Conservation (phyloP, 2,329 filamentous ascomycete genomes). For the Paracoccidioides lutzii region DNA sequence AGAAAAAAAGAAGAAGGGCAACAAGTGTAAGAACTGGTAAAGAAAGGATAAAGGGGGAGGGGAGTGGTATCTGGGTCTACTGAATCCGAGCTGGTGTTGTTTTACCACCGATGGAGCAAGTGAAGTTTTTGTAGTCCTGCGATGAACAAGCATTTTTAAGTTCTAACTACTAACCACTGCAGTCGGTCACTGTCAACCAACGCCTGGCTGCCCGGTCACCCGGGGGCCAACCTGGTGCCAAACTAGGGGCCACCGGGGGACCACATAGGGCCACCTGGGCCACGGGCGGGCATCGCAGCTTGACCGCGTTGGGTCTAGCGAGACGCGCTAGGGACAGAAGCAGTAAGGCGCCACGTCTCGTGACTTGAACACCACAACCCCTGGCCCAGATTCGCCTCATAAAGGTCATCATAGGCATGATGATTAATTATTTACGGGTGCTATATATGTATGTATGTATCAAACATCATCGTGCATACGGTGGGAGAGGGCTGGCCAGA, state of each 20-base stretch:
- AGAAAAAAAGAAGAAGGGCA: slow-evolving; percentile 6
- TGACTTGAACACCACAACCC: slow-evolving; percentile 6
- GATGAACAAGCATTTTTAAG: background rate
- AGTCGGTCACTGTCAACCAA: too few species aligned
- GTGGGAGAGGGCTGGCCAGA: too few species aligned
- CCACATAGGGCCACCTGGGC: too few species aligned
- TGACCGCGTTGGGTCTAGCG: background rate
- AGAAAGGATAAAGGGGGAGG: background rate
- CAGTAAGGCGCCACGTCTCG: background rate
- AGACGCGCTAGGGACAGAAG: background rate
- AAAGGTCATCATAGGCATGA: background rate
- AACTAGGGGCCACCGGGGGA: too few species aligned
- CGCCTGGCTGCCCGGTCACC: too few species aligned
- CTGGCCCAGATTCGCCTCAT: background rate
- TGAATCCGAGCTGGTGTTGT: background rate
- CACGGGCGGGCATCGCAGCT: background rate
- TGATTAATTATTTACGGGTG: background rate
- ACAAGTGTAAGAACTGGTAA: background rate
- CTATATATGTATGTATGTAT: too few species aligned
- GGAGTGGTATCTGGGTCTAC: background rate
- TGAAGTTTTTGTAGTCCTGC: background rate
- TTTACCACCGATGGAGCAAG: slow-evolving; percentile 1
- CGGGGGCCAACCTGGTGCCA: too few species aligned
- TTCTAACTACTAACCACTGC: too few species aligned
- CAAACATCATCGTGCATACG: too few species aligned